These are phyloP conservation scores for Boletus vinaceobasis DNA, from an alignment of 768 basidiomycete species.

Conservation along the genomic window DNA sequence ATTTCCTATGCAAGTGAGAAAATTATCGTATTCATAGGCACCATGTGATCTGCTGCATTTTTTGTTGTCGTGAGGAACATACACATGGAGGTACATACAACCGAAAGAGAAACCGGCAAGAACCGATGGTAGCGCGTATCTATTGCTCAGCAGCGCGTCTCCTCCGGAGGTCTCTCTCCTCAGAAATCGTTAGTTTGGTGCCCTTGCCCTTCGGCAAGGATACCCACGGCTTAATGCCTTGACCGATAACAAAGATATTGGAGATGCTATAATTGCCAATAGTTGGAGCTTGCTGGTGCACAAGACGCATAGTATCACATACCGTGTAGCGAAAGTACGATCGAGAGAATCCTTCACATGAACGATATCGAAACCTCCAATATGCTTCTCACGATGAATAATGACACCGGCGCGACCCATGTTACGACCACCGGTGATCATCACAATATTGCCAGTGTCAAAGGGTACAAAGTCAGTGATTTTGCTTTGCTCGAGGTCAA, in stretches of 20 bases:
- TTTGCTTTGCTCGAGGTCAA: slow-evolving; percentile 92
- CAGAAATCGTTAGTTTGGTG: slow-evolving; percentile 94
- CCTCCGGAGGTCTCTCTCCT: slow-evolving; percentile 92
- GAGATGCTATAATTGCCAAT: slow-evolving; percentile 57
- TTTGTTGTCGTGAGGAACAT: slow-evolving; percentile 16
- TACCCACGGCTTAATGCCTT: slow-evolving; percentile 94
- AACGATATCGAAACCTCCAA: slow-evolving; percentile 98
- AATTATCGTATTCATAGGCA: slow-evolving; percentile 8
- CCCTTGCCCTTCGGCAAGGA: slow-evolving; percentile 98
- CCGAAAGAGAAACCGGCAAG: slow-evolving; percentile 2
- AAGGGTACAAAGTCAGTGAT: slow-evolving; percentile 92
- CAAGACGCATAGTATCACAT: slow-evolving; percentile 26
- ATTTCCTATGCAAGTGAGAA: not conserved
- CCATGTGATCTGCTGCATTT: slow-evolving; percentile 20
- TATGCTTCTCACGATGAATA: slow-evolving; percentile 93
- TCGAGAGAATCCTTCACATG: slow-evolving; percentile 96
- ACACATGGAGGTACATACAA: slow-evolving; percentile 20
- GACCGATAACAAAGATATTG: slow-evolving; percentile 98
- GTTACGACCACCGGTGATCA: slow-evolving; percentile 99
- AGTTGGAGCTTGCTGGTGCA: not conserved
- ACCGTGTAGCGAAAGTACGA: slow-evolving; percentile 97
- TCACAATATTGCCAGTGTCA: slow-evolving; percentile 95
- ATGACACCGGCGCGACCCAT: slow-evolving; percentile 98
- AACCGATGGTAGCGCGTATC: slow-evolving; percentile 20
- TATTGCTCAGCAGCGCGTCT: slow-evolving; percentile 72